A percentile compares a stretch with the other conserved stretches of the same genome.
Conservation (phyloP, 345 rosid species). For the Euphorbia pulcherrima region DNA sequence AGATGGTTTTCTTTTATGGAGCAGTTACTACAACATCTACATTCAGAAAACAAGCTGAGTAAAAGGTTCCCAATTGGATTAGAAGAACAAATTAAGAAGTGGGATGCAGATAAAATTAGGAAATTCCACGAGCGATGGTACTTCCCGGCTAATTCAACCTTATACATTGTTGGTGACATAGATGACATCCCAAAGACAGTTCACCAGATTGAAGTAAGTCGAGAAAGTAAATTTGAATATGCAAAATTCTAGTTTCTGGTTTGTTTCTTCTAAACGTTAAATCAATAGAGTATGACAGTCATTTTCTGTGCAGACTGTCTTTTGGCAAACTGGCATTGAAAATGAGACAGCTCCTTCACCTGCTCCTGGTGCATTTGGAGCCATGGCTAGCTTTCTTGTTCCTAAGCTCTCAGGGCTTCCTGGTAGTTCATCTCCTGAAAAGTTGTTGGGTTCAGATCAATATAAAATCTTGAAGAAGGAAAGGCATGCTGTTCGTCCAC, state of each 20-base stretch:
- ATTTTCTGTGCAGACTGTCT: slow-evolving; percentile 56
- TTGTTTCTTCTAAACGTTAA: slow-evolving; percentile 2
- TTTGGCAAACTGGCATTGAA: slow-evolving; percentile 64
- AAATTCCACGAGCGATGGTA: slow-evolving; percentile 99
- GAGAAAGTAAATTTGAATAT: slow-evolving; percentile 15
- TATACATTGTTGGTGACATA: slow-evolving; percentile 94
- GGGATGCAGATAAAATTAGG: slow-evolving; percentile 98
- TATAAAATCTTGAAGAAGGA: slow-evolving; percentile 65
- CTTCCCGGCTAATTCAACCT: slow-evolving; percentile 94
- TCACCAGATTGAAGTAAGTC: slow-evolving; percentile 74
- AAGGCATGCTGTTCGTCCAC: slow-evolving; percentile 85
- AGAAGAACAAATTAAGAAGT: slow-evolving; percentile 96
- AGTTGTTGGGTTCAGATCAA: slow-evolving; percentile 53
- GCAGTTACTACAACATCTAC: slow-evolving; percentile 90
- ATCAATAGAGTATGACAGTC: not conserved
- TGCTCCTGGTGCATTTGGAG: slow-evolving; percentile 81
- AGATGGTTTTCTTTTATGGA: slow-evolving; percentile 19
- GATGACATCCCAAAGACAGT: slow-evolving; percentile 63
- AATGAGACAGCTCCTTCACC: slow-evolving; percentile 49
- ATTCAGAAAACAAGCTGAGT: slow-evolving; percentile 98
- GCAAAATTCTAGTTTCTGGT: not conserved
- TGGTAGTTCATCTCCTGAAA: slow-evolving; percentile 70
- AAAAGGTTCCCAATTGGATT: slow-evolving; percentile 96
- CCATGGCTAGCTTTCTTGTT: slow-evolving; percentile 97
- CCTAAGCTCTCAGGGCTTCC: slow-evolving; percentile 88